phyloP scores from a whole-genome alignment of 1,139 yeast species.

The Candida albicans region DNA sequence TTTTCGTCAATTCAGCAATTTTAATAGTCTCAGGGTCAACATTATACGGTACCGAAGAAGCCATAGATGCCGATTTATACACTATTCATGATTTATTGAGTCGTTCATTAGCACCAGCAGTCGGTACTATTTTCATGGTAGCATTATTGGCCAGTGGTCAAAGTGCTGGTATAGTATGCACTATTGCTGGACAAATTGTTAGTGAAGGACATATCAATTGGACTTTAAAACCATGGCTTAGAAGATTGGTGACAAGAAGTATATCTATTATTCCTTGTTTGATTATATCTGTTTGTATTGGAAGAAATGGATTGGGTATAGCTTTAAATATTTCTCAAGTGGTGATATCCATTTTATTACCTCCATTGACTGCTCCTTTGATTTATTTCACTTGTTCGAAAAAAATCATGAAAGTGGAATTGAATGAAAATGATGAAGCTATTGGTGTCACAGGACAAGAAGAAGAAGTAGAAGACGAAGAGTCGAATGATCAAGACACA shows the following conservation, averaged over 20 bases:
- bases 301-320: constrained; percentile 59
- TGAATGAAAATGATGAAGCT: constrained; percentile 18
- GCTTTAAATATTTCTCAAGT: constrained; percentile 80
- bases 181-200: constrained; percentile 85
- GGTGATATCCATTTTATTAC: constrained; percentile 67
- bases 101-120: constrained; percentile 61
- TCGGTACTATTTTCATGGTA: constrained; percentile 75
- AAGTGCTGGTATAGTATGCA: constrained; percentile 83
- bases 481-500: constrained; percentile 4
- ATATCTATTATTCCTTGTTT: constrained; percentile 76
- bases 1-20: constrained; percentile 78
- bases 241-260: constrained; percentile 68
- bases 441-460: constrained; percentile 13
- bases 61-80: constrained; percentile 71
- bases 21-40: constrained; percentile 76
- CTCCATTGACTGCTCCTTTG: constrained; percentile 75
- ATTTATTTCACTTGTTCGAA: constrained; percentile 70
- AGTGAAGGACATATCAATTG: constrained; percentile 81
- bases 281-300: constrained; percentile 59
- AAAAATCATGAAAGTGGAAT: constrained; percentile 57
- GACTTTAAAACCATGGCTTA: constrained; percentile 73
- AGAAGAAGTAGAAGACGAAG: constrained; percentile 11
- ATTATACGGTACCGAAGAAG: constrained; percentile 62
- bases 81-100: constrained; percentile 64
- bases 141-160: constrained; percentile 77